Evolutionary conservation across 306 rosid species (phyloP).

Genomic region (Cicer chorassanicum): DNA sequence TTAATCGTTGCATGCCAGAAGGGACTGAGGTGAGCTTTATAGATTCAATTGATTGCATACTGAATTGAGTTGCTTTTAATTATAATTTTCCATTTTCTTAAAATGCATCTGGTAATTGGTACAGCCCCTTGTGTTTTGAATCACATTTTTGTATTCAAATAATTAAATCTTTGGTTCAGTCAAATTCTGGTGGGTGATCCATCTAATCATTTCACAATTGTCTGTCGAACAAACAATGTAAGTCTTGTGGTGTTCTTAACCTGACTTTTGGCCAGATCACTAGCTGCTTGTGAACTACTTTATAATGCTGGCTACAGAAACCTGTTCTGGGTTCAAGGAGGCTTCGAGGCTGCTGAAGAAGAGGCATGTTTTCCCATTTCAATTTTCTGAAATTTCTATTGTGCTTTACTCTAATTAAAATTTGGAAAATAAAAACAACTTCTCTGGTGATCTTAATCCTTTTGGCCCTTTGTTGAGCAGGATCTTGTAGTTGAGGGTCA

Average conservation of each 20-base stretch:
- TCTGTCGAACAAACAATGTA: conserved; percentile 19
- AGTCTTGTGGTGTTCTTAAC: conserved; percentile 28
- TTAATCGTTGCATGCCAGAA: conserved; percentile 92
- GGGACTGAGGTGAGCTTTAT: conserved; percentile 73
- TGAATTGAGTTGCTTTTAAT: conserved; percentile 37
- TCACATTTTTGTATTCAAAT: conserved; percentile 19
- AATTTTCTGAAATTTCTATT: conserved; percentile 29
- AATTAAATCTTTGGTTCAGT: conserved; percentile 16
- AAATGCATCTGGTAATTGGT: conserved; percentile 36
- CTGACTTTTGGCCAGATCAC: conserved; percentile 64
- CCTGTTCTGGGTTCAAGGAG: conserved; percentile 97
- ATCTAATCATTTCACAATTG: conserved; percentile 24
- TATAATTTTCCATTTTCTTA: conserved; percentile 23
- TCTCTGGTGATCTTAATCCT: conserved; percentile 37
- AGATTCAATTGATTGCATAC: conserved; percentile 35
- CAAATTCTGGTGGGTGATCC: conserved; percentile 15
- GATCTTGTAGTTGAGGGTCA: conserved; percentile 91
- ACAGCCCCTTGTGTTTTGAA: conserved; percentile 24
- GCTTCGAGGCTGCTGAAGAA: conserved; percentile 86
- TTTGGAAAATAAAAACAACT: conserved; percentile 28
- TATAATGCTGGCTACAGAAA: conserved; percentile 81
- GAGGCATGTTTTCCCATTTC: conserved; percentile 62
- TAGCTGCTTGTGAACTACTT: conserved; percentile 90
- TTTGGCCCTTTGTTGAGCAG: conserved; percentile 55
- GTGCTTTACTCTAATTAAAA: conserved; percentile 33